Evolutionary conservation across 495 filamentous ascomycete genomes (phyloP).

Genomic region (Aspergillus olivimuriae): DNA sequence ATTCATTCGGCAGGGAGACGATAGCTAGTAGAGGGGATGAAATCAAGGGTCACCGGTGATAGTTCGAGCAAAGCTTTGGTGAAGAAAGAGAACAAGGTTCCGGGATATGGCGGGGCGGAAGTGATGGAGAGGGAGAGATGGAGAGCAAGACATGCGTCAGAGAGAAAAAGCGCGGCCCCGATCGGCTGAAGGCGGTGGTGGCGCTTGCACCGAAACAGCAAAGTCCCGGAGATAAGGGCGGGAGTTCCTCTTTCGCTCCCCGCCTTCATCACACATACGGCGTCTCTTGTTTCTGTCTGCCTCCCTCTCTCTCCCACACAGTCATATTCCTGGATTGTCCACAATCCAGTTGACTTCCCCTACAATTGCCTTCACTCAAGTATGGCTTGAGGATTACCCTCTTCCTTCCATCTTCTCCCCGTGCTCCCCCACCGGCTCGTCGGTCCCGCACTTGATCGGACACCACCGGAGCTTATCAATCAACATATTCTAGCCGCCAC

Average conservation of each 20-base stretch:
- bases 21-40: not conserved
- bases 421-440: too few relatives aligned
- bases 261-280: not conserved
- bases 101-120: not conserved
- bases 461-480: constrained; percentile 21
- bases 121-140: not conserved
- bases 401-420: too few relatives aligned
- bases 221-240: constrained; percentile 21
- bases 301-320: too few relatives aligned
- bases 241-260: not conserved
- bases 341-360: too few relatives aligned
- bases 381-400: too few relatives aligned
- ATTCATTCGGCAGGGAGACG: constrained; percentile 14
- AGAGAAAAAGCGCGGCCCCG: constrained; percentile 16
- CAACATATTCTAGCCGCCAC: constrained; percentile 5
- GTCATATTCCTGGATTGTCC: too few relatives aligned
- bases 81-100: too few relatives aligned
- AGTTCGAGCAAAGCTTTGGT: too few relatives aligned
- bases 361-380: too few relatives aligned
- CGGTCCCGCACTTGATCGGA: not conserved
- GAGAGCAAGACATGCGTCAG: constrained; percentile 5
- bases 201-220: constrained; percentile 11
- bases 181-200: constrained; percentile 19
- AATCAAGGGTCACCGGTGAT: too few relatives aligned
- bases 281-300: not conserved